Conservation (phyloP, 306 rosid species). For the Senna siamea region DNA sequence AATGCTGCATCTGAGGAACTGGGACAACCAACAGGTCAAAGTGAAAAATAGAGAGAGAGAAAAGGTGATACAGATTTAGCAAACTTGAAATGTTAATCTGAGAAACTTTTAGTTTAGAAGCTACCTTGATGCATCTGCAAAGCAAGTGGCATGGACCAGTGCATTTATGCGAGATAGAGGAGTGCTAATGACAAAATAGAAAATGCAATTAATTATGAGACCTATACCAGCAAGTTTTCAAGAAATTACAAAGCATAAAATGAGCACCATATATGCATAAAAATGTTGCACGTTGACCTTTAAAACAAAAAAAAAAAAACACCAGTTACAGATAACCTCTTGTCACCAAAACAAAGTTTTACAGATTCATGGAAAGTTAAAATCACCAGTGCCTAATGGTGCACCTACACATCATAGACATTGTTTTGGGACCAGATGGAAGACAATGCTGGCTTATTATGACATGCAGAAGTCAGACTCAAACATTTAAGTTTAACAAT, state of each 20-base stretch:
- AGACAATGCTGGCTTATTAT: constrained; percentile 9
- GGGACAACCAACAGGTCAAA: constrained; percentile 42
- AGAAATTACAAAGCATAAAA: constrained; percentile 26
- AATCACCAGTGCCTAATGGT: neutral
- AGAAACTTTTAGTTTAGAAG: constrained; percentile 37
- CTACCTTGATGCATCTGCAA: constrained; percentile 94
- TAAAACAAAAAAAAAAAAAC: neutral
- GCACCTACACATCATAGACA: neutral
- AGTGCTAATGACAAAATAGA: constrained; percentile 52
- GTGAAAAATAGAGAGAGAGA: neutral
- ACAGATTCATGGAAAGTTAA: neutral
- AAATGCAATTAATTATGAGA: constrained; percentile 31
- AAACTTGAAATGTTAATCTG: constrained; percentile 30
- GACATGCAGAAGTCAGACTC: neutral
- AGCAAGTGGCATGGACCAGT: constrained; percentile 86
- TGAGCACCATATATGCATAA: constrained; percentile 22
- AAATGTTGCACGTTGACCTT: neutral
- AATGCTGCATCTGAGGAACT: constrained; percentile 91
- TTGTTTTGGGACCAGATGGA: neutral
- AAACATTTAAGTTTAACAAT: constrained; percentile 16
- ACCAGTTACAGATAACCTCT: neutral
- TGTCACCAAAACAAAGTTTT: neutral
- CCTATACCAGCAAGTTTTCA: constrained; percentile 22
- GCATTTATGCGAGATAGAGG: constrained; percentile 86
- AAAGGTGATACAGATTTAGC: constrained; percentile 18